Conservation (phyloP, 192 early-diverging fungal genomes). For the Coemansia sp. region DNA sequence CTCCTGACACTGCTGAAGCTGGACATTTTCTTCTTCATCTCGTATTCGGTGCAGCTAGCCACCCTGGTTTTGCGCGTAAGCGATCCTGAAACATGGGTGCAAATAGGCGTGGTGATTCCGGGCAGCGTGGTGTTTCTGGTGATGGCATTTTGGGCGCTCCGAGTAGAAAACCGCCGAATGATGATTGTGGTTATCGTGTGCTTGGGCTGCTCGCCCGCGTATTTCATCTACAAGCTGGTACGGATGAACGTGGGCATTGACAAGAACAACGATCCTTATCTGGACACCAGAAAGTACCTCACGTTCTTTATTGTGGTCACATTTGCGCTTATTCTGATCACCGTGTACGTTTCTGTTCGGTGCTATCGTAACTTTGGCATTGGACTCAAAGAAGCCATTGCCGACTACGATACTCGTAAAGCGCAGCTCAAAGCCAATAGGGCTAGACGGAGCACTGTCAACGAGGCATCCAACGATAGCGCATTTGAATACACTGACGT, state of each 20-base stretch:
- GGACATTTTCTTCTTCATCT: constrained; percentile 75
- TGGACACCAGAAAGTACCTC: constrained; percentile 54
- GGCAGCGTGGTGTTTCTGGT: constrained; percentile 54
- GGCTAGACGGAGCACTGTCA: constrained; percentile 3
- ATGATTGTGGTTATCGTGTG: constrained; percentile 54
- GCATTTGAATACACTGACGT: constrained; percentile 52
- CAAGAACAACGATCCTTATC: constrained; percentile 49
- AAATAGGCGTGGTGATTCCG: constrained; percentile 57
- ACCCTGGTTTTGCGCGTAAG: constrained; percentile 60
- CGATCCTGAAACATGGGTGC: constrained; percentile 56
- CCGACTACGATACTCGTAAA: constrained; percentile 51
- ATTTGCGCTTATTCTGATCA: constrained; percentile 47
- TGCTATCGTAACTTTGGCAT: constrained; percentile 57
- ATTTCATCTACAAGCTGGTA: constrained; percentile 57
- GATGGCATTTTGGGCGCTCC: constrained; percentile 54
- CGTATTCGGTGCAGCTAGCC: constrained; percentile 73
- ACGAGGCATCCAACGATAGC: constrained; percentile 5
- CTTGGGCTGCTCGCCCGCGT: constrained; percentile 46
- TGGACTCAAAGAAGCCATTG: constrained; percentile 52
- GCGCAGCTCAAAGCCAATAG: constrained; percentile 64
- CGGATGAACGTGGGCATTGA: constrained; percentile 55
- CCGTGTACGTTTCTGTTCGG: constrained; percentile 46
- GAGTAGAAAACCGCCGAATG: constrained; percentile 44
- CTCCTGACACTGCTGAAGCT: constrained; percentile 80
- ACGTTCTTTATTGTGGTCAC: constrained; percentile 56